Base-by-base conservation (phyloP, 106 monocot genomes). In the Chionographis japonica region DNA sequence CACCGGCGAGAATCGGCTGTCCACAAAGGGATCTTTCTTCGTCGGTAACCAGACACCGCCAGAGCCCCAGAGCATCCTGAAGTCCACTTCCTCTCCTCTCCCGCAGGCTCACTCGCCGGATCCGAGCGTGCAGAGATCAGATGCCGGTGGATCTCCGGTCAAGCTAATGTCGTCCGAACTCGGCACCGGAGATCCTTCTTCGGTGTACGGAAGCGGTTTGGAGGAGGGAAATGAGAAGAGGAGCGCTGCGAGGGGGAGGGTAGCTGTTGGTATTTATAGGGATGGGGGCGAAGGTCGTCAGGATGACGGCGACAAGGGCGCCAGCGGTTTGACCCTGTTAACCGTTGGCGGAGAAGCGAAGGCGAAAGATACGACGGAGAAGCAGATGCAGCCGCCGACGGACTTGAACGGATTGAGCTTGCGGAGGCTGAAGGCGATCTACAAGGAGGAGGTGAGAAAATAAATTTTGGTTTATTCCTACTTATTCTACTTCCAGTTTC, bases 371-470 rank as follows among this genome's bases (percentile, higher is more conserved):
- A 65, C 12, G 12, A 27, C 50, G 19, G 65, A 50, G 51, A 51
- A 65, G 65, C 51, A 2, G 43, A 63, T 7, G 15, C 63, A 18
- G 18, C n/a, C 3, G 14, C 19, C 3, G 38, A 39, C 3, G 9
- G 40, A 56, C 39, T 39, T 41, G 1, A 8, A 12, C 2, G 19
- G 13, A 6, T 2, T 57, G 18, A 68, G 68, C 41, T 8, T 68
- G 68, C 41, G 68, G n/a, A 68, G 57, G 51, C 57, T 68, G 41
- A 55, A 57, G 35, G 8, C 68, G 10, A 9, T 68, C 6, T 12
- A 37, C 4, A 68, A 42, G 68, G 68, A 68, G 12, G 57, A 54
- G 55, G 15, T 41, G 15, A n/a, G 13, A 2, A 15, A 9, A 15
- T 1, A 27, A 27, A 0, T 27, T 27, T 27, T 27, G 27, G 27